Evolutionary conservation across 495 filamentous ascomycete genomes (phyloP).

Genomic region (Xylaria grammica): DNA sequence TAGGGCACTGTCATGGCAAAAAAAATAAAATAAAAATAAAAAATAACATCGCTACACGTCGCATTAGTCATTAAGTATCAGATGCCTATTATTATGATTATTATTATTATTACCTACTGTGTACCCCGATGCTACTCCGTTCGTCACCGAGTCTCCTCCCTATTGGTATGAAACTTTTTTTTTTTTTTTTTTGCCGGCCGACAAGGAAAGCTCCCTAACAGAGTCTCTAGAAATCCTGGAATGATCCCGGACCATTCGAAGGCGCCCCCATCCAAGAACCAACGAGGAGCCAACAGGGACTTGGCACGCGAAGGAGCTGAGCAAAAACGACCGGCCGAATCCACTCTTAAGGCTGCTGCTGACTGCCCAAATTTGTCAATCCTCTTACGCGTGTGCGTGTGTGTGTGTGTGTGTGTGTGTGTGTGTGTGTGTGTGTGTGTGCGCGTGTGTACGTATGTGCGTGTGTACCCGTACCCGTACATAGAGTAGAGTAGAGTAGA

Average conservation of each 20-base stretch:
- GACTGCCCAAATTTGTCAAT: slow-evolving; percentile 22
- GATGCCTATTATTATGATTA: not conserved
- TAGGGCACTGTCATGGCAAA: too few species aligned
- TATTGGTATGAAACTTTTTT: not conserved
- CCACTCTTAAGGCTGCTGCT: slow-evolving; percentile 26
- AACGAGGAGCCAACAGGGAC: slow-evolving; percentile 3
- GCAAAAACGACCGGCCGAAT: slow-evolving; percentile 1
- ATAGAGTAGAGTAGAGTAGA: too few species aligned
- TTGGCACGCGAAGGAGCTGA: slow-evolving; percentile 16
- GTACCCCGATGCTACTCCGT: too few species aligned
- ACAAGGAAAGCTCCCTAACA: not conserved
- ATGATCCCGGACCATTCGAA: slow-evolving; percentile 2
- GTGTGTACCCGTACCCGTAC: too few species aligned
- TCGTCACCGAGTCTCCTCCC: too few species aligned
- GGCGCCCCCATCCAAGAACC: not conserved
- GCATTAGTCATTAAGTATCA: not conserved
- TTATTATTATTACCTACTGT: too few species aligned
- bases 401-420: not conserved
- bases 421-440: not conserved
- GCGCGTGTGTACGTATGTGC: too few species aligned
- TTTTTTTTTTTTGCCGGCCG: slow-evolving; percentile 3
- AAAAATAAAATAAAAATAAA: too few species aligned
- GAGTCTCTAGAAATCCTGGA: not conserved
- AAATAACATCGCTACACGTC: not conserved
- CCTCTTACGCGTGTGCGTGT: not conserved